Conservation (phyloP, 2,329 filamentous ascomycete species). For the Trichoderma koningiopsis region DNA sequence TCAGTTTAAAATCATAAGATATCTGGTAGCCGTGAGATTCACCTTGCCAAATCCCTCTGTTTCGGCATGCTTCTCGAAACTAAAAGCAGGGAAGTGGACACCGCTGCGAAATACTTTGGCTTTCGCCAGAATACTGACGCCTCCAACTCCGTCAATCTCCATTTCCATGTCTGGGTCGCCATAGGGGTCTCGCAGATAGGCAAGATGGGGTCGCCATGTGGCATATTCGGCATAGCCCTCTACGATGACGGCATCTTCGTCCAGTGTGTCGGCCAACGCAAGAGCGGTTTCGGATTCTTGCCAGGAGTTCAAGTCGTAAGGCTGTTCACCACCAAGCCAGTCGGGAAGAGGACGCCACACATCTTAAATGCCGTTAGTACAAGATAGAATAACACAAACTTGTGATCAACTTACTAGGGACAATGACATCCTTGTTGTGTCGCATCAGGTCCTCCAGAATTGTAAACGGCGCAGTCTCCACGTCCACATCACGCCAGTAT, state of each 20-base stretch:
- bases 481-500: constrained; percentile 98
- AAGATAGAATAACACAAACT: not conserved
- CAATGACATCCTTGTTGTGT: constrained; percentile 98
- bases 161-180: constrained; percentile 99
- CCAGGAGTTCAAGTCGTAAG: constrained; percentile 98
- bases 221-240: constrained; percentile 99
- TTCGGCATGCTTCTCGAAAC: constrained; percentile 97
- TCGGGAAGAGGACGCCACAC: constrained; percentile 98
- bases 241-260: constrained; percentile 98
- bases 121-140: constrained; percentile 96
- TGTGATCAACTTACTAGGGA: constrained; percentile 76
- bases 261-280: constrained; percentile 87
- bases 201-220: constrained; percentile 95
- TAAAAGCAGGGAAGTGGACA: constrained; percentile 97
- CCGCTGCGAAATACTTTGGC: constrained; percentile 92
- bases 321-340: constrained; percentile 97
- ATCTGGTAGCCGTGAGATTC: constrained; percentile 32
- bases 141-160: constrained; percentile 97
- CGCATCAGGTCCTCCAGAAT: constrained; percentile 98
- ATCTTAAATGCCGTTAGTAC: constrained; percentile 57
- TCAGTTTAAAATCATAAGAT: not conserved
- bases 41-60: constrained; percentile 99
- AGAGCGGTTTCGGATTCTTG: constrained; percentile 97
- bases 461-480: constrained; percentile 94
- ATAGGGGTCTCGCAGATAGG: constrained; percentile 94